phyloP scores from a whole-genome alignment of 257 asterid species.

The Gardenia jasminoides region DNA sequence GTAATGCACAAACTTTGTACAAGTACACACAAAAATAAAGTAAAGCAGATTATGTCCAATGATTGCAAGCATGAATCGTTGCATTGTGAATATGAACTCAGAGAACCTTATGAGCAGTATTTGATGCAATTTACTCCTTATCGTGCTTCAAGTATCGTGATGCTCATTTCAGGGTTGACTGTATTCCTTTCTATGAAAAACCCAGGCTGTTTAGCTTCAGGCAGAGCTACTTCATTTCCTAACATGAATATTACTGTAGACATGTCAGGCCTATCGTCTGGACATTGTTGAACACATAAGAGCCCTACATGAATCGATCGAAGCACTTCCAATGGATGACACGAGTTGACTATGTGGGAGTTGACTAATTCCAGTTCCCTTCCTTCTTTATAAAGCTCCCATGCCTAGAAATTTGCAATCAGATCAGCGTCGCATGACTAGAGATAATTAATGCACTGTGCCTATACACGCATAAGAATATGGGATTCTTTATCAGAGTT shows the following conservation, averaged over 20 bases:
- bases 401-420: conserved; percentile 26
- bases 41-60: too few species aligned
- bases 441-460: not conserved
- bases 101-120: too few species aligned
- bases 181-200: conserved; percentile 27
- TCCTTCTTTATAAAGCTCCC: conserved; percentile 27
- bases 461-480: too few species aligned
- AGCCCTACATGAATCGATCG: conserved; percentile 38
- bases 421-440: not conserved
- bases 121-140: not conserved
- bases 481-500: not conserved
- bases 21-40: not conserved
- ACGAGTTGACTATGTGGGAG: conserved; percentile 12
- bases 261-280: conserved; percentile 41
- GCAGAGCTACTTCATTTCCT: conserved; percentile 28
- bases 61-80: not conserved
- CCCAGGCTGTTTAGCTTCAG: conserved; percentile 34
- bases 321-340: conserved; percentile 17
- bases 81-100: too few species aligned
- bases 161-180: not conserved
- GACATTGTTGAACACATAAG: conserved; percentile 36
- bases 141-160: not conserved
- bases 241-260: conserved; percentile 34
- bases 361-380: conserved; percentile 26
- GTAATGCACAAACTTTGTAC: not conserved